These are phyloP conservation scores for Metschnikowia picachoensis DNA, from an alignment of 805 yeast species.

Conservation along the genomic window DNA sequence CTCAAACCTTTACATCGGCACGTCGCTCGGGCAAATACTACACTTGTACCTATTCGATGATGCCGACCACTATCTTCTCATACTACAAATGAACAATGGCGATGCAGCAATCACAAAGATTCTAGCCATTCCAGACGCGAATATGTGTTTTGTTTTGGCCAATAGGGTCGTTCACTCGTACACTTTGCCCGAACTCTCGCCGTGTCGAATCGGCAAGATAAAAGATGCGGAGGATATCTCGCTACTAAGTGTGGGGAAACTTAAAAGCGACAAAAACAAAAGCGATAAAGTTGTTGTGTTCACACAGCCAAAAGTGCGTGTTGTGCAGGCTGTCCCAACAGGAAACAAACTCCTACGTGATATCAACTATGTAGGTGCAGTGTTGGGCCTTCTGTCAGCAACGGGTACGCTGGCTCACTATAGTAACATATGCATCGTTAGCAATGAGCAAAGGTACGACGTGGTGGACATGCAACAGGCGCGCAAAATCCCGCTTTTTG, in stretches of 20 bases:
- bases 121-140: conserved; percentile 23
- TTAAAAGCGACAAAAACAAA: conserved; percentile 6
- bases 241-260: conserved; percentile 17
- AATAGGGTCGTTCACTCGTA: conserved; percentile 26
- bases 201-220: conserved; percentile 34
- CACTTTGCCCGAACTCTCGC: conserved; percentile 37
- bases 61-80: conserved; percentile 31
- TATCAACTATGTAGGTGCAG: conserved; percentile 28
- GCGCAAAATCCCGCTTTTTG: conserved; percentile 34
- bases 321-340: conserved; percentile 27
- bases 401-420: conserved; percentile 26
- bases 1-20: conserved; percentile 37
- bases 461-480: conserved; percentile 34
- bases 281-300: conserved; percentile 30
- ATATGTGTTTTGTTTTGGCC: conserved; percentile 25
- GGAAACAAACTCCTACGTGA: conserved; percentile 31
- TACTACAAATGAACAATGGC: conserved; percentile 17
- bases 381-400: conserved; percentile 25
- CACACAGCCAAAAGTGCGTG: conserved; percentile 27
- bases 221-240: conserved; percentile 34
- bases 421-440: conserved; percentile 31
- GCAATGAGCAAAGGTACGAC: conserved; percentile 31
- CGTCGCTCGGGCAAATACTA: conserved; percentile 32
- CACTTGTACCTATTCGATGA: conserved; percentile 41
- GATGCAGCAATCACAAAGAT: conserved; percentile 21